These are phyloP conservation scores for Lachnellula hyalina DNA, from an alignment of 2,329 filamentous ascomycete species.

Conservation along the genomic window DNA sequence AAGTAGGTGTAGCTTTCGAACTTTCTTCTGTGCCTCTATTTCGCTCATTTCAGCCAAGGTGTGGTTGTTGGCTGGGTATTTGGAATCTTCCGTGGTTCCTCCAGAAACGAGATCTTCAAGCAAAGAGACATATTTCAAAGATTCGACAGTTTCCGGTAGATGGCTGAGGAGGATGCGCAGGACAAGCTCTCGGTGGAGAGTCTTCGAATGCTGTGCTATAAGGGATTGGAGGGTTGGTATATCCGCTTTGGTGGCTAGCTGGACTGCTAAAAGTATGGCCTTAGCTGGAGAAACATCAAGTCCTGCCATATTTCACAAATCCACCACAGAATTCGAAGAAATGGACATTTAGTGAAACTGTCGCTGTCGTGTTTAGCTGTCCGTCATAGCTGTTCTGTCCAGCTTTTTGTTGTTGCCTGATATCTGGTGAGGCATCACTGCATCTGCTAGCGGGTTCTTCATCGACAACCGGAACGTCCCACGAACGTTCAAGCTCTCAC, in stretches of 20 bases:
- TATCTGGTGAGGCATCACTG: slow-evolving; percentile 14
- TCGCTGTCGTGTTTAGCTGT: slow-evolving; percentile 3
- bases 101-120: slow-evolving; percentile 46
- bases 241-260: slow-evolving; percentile 62
- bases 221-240: slow-evolving; percentile 57
- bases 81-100: slow-evolving; percentile 29
- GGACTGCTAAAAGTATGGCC: slow-evolving; percentile 66
- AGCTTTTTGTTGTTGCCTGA: slow-evolving; percentile 9
- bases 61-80: slow-evolving; percentile 46
- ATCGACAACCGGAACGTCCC: slow-evolving; percentile 19
- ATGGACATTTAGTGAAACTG: slow-evolving; percentile 6
- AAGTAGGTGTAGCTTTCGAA: slow-evolving; percentile 57
- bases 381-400: slow-evolving; percentile 11
- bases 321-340: slow-evolving; percentile 6
- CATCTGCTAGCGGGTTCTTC: slow-evolving; percentile 8
- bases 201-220: slow-evolving; percentile 48
- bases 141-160: slow-evolving; percentile 65
- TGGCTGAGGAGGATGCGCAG: slow-evolving; percentile 72
- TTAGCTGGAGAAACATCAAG: slow-evolving; percentile 57
- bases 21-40: slow-evolving; percentile 58
- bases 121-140: slow-evolving; percentile 57
- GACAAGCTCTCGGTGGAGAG: slow-evolving; percentile 59
- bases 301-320: slow-evolving; percentile 26
- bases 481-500: slow-evolving; percentile 3
- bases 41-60: slow-evolving; percentile 54